phyloP scores from a whole-genome alignment of 306 rosid genomes.

The Vicia sativa region DNA sequence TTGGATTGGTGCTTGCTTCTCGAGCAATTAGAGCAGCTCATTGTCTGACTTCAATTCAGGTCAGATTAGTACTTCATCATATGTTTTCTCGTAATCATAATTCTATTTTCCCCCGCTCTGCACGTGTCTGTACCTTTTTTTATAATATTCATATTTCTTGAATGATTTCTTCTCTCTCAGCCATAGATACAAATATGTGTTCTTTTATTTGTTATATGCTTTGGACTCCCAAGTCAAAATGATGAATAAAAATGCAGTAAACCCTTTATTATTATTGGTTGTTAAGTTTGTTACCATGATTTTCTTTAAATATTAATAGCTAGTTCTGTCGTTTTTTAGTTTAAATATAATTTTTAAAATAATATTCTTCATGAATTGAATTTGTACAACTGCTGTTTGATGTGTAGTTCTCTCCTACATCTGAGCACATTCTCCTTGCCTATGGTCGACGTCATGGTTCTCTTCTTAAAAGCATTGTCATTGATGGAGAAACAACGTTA shows the following conservation, averaged over 20 bases:
- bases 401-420: conserved; percentile 57
- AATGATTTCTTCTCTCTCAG: not conserved
- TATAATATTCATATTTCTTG: conserved; percentile 6
- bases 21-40: conserved; percentile 97
- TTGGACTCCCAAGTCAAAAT: not conserved
- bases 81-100: conserved; percentile 17
- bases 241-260: not conserved
- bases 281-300: conserved; percentile 11
- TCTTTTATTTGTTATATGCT: conserved; percentile 13
- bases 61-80: conserved; percentile 46
- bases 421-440: conserved; percentile 71
- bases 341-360: conserved; percentile 18
- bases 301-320: conserved; percentile 26
- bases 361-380: conserved; percentile 22
- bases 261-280: not conserved
- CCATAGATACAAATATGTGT: not conserved
- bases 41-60: conserved; percentile 97
- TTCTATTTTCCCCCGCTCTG: conserved; percentile 20
- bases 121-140: not conserved
- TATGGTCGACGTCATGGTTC: conserved; percentile 63
- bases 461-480: conserved; percentile 79
- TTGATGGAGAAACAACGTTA: conserved; percentile 91
- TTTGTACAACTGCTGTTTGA: conserved; percentile 40
- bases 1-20: conserved; percentile 86
- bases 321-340: conserved; percentile 1